These are phyloP conservation scores for Colletotrichum shisoi DNA, from an alignment of 2,329 filamentous ascomycete genomes.

Conservation along the genomic window DNA sequence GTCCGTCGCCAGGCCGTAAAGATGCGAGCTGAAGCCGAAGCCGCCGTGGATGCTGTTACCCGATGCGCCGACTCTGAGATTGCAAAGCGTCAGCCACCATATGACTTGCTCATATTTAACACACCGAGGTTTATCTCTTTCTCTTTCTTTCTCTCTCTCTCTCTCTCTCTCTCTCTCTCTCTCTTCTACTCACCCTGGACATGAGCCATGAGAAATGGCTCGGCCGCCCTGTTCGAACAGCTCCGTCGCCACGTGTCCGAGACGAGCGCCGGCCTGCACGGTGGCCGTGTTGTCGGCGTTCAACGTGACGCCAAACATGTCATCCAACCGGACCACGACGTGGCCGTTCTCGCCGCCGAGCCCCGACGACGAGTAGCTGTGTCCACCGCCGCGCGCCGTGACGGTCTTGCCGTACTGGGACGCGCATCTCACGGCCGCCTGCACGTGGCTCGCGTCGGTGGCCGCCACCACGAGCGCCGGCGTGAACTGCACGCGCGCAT, in stretches of 20 bases:
- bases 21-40: conserved; percentile 42
- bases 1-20: conserved; percentile 47
- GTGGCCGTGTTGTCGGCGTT: conserved; percentile 52
- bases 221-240: conserved; percentile 51
- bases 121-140: no score
- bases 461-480: conserved; percentile 57
- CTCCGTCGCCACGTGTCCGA: conserved; percentile 57
- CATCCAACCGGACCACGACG: conserved; percentile 57
- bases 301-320: conserved; percentile 54
- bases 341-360: conserved; percentile 59
- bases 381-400: conserved; percentile 60
- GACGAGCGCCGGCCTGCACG: conserved; percentile 58
- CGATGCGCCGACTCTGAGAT: conserved; percentile 49
- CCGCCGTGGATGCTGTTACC: conserved; percentile 57
- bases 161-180: no score
- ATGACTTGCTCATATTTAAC: neutral
- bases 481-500: conserved; percentile 48
- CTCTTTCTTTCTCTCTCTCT: no score
- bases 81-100: neutral
- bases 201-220: conserved; percentile 61
- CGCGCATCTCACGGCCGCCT: conserved; percentile 58
- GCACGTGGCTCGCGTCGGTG: conserved; percentile 53
- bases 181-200: conserved; percentile 54
- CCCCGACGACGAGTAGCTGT: conserved; percentile 60
- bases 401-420: conserved; percentile 54